Evolutionary conservation across 768 basidiomycete species (phyloP), one percentile per base, ranked within the genome.

Genomic region (Fistulinella prunicolor): DNA sequence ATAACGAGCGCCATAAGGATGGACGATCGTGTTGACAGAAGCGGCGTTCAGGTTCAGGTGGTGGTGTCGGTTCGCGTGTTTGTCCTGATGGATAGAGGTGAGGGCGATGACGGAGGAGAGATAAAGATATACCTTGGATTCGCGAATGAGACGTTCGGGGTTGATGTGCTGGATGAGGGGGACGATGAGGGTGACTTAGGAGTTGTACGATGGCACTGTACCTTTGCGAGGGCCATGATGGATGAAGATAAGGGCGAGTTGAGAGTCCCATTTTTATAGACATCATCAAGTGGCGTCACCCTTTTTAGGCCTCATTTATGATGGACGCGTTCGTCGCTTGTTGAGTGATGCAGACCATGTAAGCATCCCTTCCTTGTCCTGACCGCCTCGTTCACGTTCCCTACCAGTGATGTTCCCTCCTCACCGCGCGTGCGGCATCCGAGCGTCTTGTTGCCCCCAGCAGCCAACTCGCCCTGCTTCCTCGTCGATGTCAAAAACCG

Each of bases 131-230:
- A 80, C 85, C 63, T 73, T 74, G 19, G 84, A 67, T 32, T 79
- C 70, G 55, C 73, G 73, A 35, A 92, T 70, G 63, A 92, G 75
- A 42, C 71, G 68, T 46, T 86, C 85, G 1, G 87, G 68, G 65
- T 89, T 80, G 58, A 91, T 70, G 55, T 83, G 84, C 84, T 86
- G 53, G 22, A 24, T 34, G 43, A n/a, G n/a, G n/a, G n/a, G n/a
- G n/a, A 44, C 13, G 28, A 45, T 44, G 26, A 53, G 37, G n/a
- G n/a, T n/a, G n/a, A n/a, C n/a, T n/a, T n/a, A n/a, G n/a, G n/a
- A n/a, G n/a, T n/a, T n/a, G n/a, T n/a, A n/a, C n/a, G n/a, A n/a
- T n/a, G n/a, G n/a, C n/a, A n/a, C n/a, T n/a, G n/a, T 51, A 79
- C 81, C 70, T 82, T 85, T 47, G 82, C 79, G 56, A 85, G 80